Evolutionary conservation across 371 early-diverging fungal species (phyloP).

Genomic region (Neoconidiobolus thromboides): DNA sequence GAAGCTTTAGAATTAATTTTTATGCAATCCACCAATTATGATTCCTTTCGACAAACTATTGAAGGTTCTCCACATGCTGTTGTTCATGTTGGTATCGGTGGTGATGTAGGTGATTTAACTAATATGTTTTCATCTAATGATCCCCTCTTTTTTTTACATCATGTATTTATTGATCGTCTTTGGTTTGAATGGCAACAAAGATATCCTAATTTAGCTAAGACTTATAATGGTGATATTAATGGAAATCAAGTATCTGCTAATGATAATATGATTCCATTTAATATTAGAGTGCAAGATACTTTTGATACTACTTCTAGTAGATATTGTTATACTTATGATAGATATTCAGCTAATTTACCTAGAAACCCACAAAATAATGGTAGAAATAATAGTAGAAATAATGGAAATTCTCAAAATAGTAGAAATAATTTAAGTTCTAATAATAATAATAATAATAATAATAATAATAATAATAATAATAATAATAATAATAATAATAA

Average conservation of each 20-base stretch:
- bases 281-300: not conserved
- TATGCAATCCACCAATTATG: conserved; percentile 11
- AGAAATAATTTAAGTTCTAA: no score
- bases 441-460: no score
- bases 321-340: not conserved
- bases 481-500: no score
- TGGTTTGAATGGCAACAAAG: conserved; percentile 24
- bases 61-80: conserved; percentile 23
- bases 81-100: conserved; percentile 26
- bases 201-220: not conserved
- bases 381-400: not conserved
- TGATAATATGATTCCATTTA: not conserved
- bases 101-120: conserved; percentile 24
- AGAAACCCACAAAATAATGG: not conserved
- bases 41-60: conserved; percentile 15
- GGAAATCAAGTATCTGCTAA: not conserved
- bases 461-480: no score
- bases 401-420: not conserved
- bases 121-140: conserved; percentile 24
- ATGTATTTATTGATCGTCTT: conserved; percentile 27
- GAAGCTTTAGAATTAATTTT: conserved; percentile 11
- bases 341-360: not conserved
- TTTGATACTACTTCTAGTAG: not conserved
- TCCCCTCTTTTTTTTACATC: conserved; percentile 36
- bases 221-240: not conserved